A percentile compares a stretch with the other conserved stretches of the same genome.
Conservation (phyloP, 345 rosid species). For the Gossypium herbaceum region DNA sequence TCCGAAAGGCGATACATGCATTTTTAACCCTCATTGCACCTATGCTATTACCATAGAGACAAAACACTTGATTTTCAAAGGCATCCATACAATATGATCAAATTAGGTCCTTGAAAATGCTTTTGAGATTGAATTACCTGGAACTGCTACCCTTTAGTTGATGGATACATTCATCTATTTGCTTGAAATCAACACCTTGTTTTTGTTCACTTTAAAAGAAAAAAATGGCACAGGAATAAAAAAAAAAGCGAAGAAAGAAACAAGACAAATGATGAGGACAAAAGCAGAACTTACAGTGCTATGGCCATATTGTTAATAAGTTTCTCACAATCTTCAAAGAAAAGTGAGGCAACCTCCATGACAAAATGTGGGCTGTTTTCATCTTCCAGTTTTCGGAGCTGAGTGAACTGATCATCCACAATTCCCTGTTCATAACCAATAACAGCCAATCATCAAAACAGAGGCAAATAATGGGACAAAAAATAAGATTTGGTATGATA, state of each 20-base stretch:
- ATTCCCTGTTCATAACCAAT: slow-evolving; percentile 37
- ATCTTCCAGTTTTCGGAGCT: slow-evolving; percentile 79
- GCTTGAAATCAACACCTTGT: slow-evolving; percentile 59
- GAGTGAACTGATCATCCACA: slow-evolving; percentile 78
- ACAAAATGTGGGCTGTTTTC: slow-evolving; percentile 74
- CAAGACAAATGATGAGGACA: background rate
- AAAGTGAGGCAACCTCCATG: slow-evolving; percentile 60
- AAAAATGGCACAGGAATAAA: background rate
- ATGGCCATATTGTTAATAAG: slow-evolving; percentile 57
- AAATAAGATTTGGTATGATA: background rate
- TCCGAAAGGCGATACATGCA: slow-evolving; percentile 55
- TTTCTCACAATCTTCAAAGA: slow-evolving; percentile 76
- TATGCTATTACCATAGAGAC: slow-evolving; percentile 43
- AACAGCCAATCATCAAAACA: too few relatives aligned
- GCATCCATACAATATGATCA: background rate
- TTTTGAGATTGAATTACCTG: slow-evolving; percentile 41
- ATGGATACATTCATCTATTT: slow-evolving; percentile 71
- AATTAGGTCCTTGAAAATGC: background rate
- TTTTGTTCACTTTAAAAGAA: slow-evolving; percentile 36
- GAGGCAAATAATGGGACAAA: background rate
- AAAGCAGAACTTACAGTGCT: slow-evolving; percentile 50
- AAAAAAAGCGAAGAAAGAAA: background rate
- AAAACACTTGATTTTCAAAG: background rate
- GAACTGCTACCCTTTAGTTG: slow-evolving; percentile 97
- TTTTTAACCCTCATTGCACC: slow-evolving; percentile 72